phyloP scores from a whole-genome alignment of 176 grass and related monocot species.

The Hordeum marinum region DNA sequence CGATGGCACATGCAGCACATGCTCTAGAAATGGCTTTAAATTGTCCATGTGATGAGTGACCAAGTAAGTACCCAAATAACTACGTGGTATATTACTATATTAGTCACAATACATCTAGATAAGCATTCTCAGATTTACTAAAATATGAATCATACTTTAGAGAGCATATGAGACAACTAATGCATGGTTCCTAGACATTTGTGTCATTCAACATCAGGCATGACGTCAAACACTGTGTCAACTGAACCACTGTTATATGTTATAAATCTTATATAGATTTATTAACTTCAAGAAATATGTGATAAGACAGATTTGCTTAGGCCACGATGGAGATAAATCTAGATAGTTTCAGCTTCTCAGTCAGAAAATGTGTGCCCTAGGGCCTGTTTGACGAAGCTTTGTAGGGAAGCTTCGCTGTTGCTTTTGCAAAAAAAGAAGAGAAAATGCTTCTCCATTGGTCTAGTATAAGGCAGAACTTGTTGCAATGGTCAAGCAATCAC shows the following conservation, averaged over 20 bases:
- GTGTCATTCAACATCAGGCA: too few relatives aligned
- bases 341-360: background rate
- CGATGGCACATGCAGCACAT: background rate
- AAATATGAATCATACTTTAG: background rate
- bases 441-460: background rate
- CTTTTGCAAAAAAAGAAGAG: background rate
- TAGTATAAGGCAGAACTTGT: background rate
- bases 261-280: too few relatives aligned
- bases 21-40: background rate
- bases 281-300: too few relatives aligned
- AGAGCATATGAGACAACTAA: too few relatives aligned
- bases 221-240: too few relatives aligned
- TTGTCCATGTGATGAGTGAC: background rate
- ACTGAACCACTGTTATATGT: too few relatives aligned
- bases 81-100: background rate
- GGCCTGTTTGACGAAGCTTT: background rate
- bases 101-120: constrained; percentile 19
- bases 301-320: background rate
- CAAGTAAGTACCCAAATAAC: background rate
- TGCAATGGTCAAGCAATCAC: background rate
- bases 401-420: background rate
- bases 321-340: background rate
- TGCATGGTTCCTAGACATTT: too few relatives aligned
- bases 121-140: constrained; percentile 9
- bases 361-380: background rate